A percentile compares a stretch with the other conserved stretches of the same genome.
These are phyloP conservation scores for Cyberlindnera xishuangbannaensis DNA, from an alignment of 805 yeast species.

Conservation along the genomic window DNA sequence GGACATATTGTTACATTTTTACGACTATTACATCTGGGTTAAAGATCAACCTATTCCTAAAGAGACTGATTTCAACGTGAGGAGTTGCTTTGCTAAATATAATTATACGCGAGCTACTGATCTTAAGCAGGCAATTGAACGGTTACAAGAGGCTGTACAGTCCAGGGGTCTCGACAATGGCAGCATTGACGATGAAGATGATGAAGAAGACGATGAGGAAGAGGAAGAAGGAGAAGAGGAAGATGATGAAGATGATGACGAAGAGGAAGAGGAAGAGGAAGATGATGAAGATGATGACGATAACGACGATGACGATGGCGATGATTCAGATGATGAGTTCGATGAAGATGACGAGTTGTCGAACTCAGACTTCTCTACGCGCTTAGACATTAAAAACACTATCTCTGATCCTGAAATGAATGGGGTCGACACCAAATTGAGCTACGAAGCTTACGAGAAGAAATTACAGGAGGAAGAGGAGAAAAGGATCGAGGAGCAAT, in stretches of 20 bases:
- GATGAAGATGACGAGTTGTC: conserved; percentile 12
- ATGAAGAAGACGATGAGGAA: conserved; percentile 20
- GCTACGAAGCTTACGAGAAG: conserved; percentile 33
- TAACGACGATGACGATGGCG: conserved; percentile 29
- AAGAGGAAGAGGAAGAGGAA: conserved; percentile 10
- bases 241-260: conserved; percentile 19
- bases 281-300: conserved; percentile 25
- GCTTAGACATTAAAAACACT: too few species aligned
- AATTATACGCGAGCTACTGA: conserved; percentile 31
- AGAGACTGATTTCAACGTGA: conserved; percentile 52
- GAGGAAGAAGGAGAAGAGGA: conserved; percentile 17
- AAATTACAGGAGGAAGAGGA: conserved; percentile 37
- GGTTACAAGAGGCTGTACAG: conserved; percentile 32
- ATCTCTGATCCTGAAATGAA: too few species aligned
- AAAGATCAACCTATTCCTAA: conserved; percentile 59
- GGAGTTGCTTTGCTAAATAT: conserved; percentile 35
- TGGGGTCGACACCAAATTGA: too few species aligned
- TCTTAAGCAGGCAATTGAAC: conserved; percentile 38
- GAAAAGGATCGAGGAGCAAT: conserved; percentile 39
- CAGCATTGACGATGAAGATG: conserved; percentile 2
- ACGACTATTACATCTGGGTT: conserved; percentile 65
- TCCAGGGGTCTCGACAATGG: too few species aligned
- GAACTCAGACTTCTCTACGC: conserved; percentile 20
- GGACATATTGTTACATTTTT: conserved; percentile 43
- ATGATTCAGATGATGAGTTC: conserved; percentile 12